phyloP scores from a whole-genome alignment of 2,329 filamentous ascomycete species.

The Aspergillus sp. region DNA sequence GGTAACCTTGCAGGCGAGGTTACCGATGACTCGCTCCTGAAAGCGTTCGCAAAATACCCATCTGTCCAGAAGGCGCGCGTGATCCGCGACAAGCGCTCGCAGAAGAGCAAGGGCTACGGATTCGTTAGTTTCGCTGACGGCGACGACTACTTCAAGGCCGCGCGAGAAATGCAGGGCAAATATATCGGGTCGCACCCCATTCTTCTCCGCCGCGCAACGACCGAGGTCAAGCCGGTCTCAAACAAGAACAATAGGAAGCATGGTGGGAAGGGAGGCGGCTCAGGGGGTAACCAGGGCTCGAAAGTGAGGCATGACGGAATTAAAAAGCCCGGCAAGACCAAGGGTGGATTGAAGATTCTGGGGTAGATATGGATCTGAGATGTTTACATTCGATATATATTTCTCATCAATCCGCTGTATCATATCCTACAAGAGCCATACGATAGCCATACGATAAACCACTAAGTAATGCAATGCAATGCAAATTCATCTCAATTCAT shows the following conservation, averaged over 20 bases:
- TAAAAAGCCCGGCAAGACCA: conserved; percentile 48
- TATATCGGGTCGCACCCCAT: conserved; percentile 98
- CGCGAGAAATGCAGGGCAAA: conserved; percentile 98
- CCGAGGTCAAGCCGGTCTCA: conserved; percentile 80
- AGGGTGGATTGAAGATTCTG: conserved; percentile 45
- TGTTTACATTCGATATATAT: not conserved
- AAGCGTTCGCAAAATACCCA: conserved; percentile 85
- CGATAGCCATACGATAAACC: not conserved
- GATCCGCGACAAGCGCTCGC: conserved; percentile 90
- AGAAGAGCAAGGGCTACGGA: conserved; percentile 93
- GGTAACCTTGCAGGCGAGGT: conserved; percentile 97
- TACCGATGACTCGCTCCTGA: conserved; percentile 90
- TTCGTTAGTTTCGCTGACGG: conserved; percentile 95
- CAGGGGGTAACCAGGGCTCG: conserved; percentile 33
- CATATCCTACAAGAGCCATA: not conserved
- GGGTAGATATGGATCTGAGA: conserved; percentile 31
- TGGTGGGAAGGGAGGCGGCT: conserved; percentile 31
- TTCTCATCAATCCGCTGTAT: not conserved
- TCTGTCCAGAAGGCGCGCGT: conserved; percentile 92
- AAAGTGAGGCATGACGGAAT: conserved; percentile 47
- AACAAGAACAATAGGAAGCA: conserved; percentile 65
- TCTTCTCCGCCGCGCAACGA: conserved; percentile 80
- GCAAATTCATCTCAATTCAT: not conserved
- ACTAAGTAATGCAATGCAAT: not conserved
- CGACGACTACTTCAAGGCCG: conserved; percentile 94